Conservation (phyloP, 305 asterid species). For the Andrographis paniculata region DNA sequence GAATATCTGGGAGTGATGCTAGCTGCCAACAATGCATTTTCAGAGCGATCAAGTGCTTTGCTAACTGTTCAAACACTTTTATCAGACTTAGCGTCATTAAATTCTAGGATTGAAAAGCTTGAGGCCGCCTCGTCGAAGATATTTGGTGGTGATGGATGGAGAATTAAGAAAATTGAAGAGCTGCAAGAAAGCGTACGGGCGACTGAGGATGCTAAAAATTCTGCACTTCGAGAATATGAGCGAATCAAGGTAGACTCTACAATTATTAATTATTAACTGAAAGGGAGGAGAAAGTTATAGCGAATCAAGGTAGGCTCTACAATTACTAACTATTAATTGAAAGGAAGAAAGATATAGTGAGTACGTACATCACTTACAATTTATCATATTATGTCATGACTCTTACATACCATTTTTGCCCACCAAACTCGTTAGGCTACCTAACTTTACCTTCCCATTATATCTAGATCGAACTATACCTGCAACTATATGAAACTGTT, state of each 20-base stretch:
- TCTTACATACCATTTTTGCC: background rate
- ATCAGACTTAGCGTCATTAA: slow-evolving; percentile 68
- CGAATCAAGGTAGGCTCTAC: slow-evolving; percentile 62
- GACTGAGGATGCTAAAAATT: slow-evolving; percentile 68
- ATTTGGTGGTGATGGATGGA: slow-evolving; percentile 87
- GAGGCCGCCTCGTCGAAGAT: slow-evolving; percentile 90
- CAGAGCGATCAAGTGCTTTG: slow-evolving; percentile 87
- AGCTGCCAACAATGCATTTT: slow-evolving; percentile 83
- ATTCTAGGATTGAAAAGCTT: slow-evolving; percentile 77
- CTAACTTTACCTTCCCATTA: too few species aligned
- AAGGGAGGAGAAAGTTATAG: background rate
- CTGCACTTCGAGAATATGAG: slow-evolving; percentile 70
- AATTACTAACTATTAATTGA: slow-evolving; percentile 7
- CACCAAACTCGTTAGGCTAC: background rate
- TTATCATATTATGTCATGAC: background rate
- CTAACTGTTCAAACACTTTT: slow-evolving; percentile 84
- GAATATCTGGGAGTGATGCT: slow-evolving; percentile 92
- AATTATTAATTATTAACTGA: slow-evolving; percentile 7
- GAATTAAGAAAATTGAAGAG: slow-evolving; percentile 86
- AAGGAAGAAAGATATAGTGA: background rate
- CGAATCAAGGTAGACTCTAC: slow-evolving; percentile 60
- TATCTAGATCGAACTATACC: too few species aligned
- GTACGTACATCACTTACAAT: too few species aligned
- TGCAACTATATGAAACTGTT: too few species aligned
- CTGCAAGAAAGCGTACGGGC: slow-evolving; percentile 58